These are phyloP conservation scores for Kalmusia sp. DNA, from an alignment of 2,329 filamentous ascomycete genomes.

Conservation along the genomic window DNA sequence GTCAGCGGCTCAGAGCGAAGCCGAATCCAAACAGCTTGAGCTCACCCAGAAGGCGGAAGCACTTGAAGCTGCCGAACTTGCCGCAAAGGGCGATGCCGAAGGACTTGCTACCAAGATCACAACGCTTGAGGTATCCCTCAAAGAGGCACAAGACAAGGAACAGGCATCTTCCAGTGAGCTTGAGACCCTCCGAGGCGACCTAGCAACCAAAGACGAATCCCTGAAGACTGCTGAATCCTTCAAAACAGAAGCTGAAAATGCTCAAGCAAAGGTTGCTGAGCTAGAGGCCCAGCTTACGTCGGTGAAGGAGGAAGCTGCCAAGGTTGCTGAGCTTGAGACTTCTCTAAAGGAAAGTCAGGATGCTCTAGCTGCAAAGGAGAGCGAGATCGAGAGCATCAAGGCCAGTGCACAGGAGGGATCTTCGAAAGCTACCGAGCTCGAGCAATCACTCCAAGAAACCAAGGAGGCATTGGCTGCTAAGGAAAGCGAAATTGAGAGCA, in stretches of 20 bases:
- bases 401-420: constrained; percentile 16
- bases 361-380: constrained; percentile 4
- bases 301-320: constrained; percentile 15
- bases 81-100: constrained; percentile 10
- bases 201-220: constrained; percentile 55
- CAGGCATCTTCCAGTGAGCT: constrained; percentile 12
- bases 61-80: constrained; percentile 16
- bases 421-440: constrained; percentile 10
- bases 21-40: too few relatives aligned
- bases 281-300: constrained; percentile 12
- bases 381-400: constrained; percentile 15
- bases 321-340: constrained; percentile 9
- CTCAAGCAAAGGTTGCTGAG: constrained; percentile 14
- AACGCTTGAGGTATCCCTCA: constrained; percentile 3
- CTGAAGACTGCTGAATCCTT: constrained; percentile 3
- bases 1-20: too few relatives aligned
- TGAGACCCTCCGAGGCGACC: constrained; percentile 13
- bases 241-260: constrained; percentile 14
- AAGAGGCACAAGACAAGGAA: constrained; percentile 16
- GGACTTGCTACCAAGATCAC: constrained; percentile 8
- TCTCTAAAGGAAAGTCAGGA: constrained; percentile 9
- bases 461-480: constrained; percentile 15
- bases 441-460: constrained; percentile 11
- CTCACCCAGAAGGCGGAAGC: constrained; percentile 31
- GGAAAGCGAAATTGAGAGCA: background rate